Percentiles rank a stretch among this genome's conserved stretches.
Conservation (phyloP, 2,329 filamentous ascomycete species). For the Trichophyton simii region DNA sequence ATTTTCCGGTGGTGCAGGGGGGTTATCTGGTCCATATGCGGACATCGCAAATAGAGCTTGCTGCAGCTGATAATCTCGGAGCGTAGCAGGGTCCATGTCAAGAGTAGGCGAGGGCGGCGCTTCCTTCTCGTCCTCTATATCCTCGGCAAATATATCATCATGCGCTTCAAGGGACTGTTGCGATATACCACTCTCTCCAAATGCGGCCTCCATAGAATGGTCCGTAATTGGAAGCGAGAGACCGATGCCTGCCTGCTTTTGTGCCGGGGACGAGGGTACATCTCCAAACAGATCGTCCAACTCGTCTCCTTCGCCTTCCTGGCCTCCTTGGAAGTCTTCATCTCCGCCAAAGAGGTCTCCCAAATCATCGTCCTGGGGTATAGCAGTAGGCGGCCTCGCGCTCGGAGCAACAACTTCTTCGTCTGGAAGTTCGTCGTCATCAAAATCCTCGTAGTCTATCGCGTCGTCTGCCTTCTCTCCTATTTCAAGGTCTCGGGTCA, state of each 20-base stretch:
- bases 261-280: slow-evolving; percentile 26
- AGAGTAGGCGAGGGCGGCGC: slow-evolving; percentile 21
- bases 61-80: slow-evolving; percentile 35
- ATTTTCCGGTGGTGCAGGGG: slow-evolving; percentile 57
- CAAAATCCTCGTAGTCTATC: slow-evolving; percentile 79
- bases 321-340: slow-evolving; percentile 7
- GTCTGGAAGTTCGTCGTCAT: slow-evolving; percentile 79
- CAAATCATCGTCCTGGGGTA: slow-evolving; percentile 26
- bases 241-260: slow-evolving; percentile 17
- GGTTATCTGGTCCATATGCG: slow-evolving; percentile 43
- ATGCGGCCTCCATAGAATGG: neutral
- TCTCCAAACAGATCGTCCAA: slow-evolving; percentile 41
- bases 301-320: slow-evolving; percentile 23
- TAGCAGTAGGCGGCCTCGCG: slow-evolving; percentile 26
- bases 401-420: slow-evolving; percentile 36
- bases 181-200: neutral
- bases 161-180: neutral
- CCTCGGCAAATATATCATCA: slow-evolving; percentile 5
- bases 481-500: slow-evolving; percentile 29
- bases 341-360: slow-evolving; percentile 5
- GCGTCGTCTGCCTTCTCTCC: slow-evolving; percentile 84
- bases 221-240: neutral
- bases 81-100: slow-evolving; percentile 31
- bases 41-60: slow-evolving; percentile 37
- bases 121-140: slow-evolving; percentile 15